A percentile compares a stretch with the other conserved stretches of the same genome.
These are phyloP conservation scores for Malassezia psittaci DNA, from an alignment of 1,284 basidiomycete species.

Conservation along the genomic window DNA sequence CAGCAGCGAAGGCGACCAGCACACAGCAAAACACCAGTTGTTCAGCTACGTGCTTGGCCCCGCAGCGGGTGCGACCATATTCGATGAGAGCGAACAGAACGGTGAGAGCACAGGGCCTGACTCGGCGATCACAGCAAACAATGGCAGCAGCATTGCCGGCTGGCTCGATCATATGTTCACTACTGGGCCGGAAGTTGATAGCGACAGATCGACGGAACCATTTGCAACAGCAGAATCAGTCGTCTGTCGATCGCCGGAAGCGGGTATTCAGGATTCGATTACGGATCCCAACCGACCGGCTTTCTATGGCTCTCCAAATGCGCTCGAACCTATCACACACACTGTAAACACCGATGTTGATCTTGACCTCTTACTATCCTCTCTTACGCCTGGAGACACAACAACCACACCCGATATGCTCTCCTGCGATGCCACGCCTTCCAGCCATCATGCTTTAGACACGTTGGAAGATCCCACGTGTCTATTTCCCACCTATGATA, in stretches of 20 bases:
- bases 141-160: constrained; percentile 33
- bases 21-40: constrained; percentile 19
- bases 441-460: not conserved
- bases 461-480: too few relatives aligned
- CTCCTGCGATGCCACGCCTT: not conserved
- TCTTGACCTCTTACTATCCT: constrained; percentile 1
- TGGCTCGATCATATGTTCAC: not conserved
- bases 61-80: constrained; percentile 36
- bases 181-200: too few relatives aligned
- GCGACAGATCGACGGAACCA: too few relatives aligned
- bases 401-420: not conserved
- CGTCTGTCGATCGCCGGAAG: not conserved
- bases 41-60: constrained; percentile 29
- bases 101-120: not conserved
- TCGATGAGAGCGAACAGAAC: constrained; percentile 18
- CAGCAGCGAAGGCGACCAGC: constrained; percentile 46
- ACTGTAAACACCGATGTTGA: constrained; percentile 10
- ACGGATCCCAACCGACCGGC: constrained; percentile 18
- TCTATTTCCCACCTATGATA: constrained; percentile 4
- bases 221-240: too few relatives aligned
- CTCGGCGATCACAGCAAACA: constrained; percentile 20
- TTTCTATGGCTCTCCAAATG: constrained; percentile 3
- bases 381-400: not conserved
- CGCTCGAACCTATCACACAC: not conserved
- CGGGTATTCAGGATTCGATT: constrained; percentile 26